phyloP scores from a whole-genome alignment of 257 asterid genomes.

The Nicotiana noctiflora region DNA sequence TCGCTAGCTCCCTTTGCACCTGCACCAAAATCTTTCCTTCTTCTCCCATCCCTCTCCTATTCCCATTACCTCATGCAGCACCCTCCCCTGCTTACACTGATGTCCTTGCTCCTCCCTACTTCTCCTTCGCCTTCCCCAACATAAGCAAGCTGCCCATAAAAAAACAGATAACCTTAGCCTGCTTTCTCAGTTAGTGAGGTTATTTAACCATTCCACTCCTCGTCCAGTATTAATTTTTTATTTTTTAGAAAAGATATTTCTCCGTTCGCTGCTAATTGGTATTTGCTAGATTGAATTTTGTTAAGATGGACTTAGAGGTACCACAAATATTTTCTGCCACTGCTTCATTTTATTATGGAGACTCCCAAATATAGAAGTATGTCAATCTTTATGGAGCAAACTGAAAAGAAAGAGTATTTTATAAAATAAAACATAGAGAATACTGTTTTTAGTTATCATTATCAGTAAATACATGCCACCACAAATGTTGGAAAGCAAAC shows the following conservation, averaged over 20 bases:
- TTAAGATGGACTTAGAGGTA: background rate
- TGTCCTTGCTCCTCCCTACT: background rate
- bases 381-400: background rate
- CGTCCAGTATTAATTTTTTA: no score
- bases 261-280: background rate
- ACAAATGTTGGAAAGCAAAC: background rate
- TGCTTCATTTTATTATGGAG: background rate
- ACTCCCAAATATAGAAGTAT: background rate
- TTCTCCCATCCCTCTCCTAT: background rate
- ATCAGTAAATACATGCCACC: background rate
- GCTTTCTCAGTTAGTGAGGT: background rate
- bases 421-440: background rate
- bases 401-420: background rate
- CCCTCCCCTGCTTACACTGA: background rate
- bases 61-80: conserved; percentile 1
- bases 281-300: background rate
- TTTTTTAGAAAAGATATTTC: no score
- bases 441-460: background rate
- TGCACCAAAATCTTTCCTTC: background rate
- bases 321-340: background rate
- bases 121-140: background rate
- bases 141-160: background rate
- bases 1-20: background rate
- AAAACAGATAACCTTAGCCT: background rate
- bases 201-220: background rate